These are phyloP conservation scores for Hydrangea macrophylla DNA, from an alignment of 148 eudicot species.

Conservation along the genomic window DNA sequence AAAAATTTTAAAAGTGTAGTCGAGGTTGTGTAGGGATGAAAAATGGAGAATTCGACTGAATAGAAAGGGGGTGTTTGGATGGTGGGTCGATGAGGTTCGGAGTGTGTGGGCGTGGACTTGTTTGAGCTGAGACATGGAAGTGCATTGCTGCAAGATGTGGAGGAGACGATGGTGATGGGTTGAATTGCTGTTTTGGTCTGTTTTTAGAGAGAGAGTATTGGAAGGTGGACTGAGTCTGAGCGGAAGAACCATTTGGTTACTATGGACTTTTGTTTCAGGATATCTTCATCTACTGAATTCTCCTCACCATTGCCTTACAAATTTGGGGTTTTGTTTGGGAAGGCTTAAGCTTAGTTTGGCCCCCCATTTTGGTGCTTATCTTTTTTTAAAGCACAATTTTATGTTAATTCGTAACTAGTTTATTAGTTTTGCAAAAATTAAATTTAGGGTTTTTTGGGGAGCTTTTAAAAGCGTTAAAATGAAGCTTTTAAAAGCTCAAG, in stretches of 20 bases:
- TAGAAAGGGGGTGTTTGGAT: constrained; percentile 33
- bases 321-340: too few relatives aligned
- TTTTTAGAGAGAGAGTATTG: background rate
- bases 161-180: constrained; percentile 36
- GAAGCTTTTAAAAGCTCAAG: too few relatives aligned
- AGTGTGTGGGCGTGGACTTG: constrained; percentile 71
- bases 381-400: too few relatives aligned
- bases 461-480: too few relatives aligned
- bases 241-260: background rate
- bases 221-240: background rate
- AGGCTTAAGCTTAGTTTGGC: too few relatives aligned
- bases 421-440: too few relatives aligned
- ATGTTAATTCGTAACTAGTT: too few relatives aligned
- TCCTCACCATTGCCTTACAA: too few relatives aligned
- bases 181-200: constrained; percentile 2
- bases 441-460: too few relatives aligned
- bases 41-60: constrained; percentile 46
- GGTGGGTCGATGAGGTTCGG: constrained; percentile 35
- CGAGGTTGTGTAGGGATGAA: constrained; percentile 39
- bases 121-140: constrained; percentile 50
- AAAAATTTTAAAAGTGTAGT: constrained; percentile 42
- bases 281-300: too few relatives aligned
- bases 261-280: background rate
- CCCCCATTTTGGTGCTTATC: too few relatives aligned
- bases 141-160: constrained; percentile 36